Base-by-base conservation (phyloP, 1,139 yeast genomes). In the Pichia sp. region DNA sequence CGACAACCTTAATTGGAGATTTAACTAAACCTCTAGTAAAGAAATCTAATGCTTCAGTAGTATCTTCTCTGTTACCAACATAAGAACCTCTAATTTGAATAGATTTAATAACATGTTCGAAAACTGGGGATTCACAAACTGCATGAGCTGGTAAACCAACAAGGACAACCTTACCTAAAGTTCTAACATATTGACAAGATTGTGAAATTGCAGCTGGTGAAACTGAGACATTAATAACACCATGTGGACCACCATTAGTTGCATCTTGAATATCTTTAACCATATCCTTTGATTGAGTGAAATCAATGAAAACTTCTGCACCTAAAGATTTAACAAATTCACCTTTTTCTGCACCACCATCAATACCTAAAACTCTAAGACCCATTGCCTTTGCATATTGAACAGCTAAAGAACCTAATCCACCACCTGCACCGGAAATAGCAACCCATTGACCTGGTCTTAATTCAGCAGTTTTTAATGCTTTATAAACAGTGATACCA, bases 341-440 rank as follows among this genome's bases (percentile, higher is more conserved):
- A 51, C 71, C 78, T 67, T 82, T 82, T 35, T 75, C 87, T 25
- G 62, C 79, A 63, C 89, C 89, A 61, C 87, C 87, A 58, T 83
- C 90, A 55, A 83, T 82, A 62, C 79, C 90, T 24, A 83, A 56
- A 39, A 82, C 87, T 68, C 89, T 74, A 61, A 70, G 70, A 55
- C 89, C 90, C 87, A 79, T 75, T 46, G 87, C 87, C 54, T 67
- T 74, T 46, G 89, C 89, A 62, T 82, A 82, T 67, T 82, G 90
- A 48, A 79, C 69, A 39, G 87, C 89, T 50, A 82, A 67, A 33
- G 87, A 77, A 55, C 90, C 90, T 60, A 82, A 73, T 52, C 89
- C 89, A 67, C 90, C 89, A 58, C 77, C 86, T 42, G 87, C 89
- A 68, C 89, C 90, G 35, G 86, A 79, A 50, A 82, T 70, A 48